Conservation (phyloP, 306 rosid genomes). For the Rubus parviflorus region DNA sequence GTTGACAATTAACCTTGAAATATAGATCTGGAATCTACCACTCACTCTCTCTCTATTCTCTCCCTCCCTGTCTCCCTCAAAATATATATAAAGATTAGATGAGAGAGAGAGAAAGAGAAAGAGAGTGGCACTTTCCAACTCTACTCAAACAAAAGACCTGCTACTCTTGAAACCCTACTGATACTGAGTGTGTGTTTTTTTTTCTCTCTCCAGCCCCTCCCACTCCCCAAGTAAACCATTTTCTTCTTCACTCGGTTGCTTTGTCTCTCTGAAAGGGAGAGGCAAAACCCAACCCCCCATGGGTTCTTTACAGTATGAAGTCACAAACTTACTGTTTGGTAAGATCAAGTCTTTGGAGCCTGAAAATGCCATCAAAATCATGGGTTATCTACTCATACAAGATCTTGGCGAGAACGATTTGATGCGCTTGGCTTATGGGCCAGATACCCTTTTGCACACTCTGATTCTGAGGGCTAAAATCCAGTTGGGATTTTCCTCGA, state of each 20-base stretch:
- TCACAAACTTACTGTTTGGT: constrained; percentile 51
- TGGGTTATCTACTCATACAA: constrained; percentile 69
- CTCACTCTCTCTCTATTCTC: background rate
- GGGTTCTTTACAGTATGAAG: constrained; percentile 59
- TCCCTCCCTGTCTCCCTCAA: constrained; percentile 23
- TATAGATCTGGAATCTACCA: constrained; percentile 62
- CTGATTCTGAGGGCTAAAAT: constrained; percentile 50
- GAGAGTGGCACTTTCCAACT: constrained; percentile 15
- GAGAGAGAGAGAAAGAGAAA: constrained; percentile 54
- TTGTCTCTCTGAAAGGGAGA: background rate
- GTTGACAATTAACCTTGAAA: constrained; percentile 34
- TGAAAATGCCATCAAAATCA: constrained; percentile 74
- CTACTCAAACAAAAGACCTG: constrained; percentile 11
- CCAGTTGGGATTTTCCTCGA: constrained; percentile 49
- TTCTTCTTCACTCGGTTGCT: background rate
- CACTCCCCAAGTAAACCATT: too few species aligned
- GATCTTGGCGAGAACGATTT: constrained; percentile 59
- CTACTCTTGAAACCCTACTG: constrained; percentile 18
- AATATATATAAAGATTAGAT: constrained; percentile 40
- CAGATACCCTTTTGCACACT: constrained; percentile 51
- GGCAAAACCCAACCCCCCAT: constrained; percentile 23
- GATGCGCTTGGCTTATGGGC: constrained; percentile 50
- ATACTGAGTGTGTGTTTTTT: too few species aligned
- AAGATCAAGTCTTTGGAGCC: constrained; percentile 68
- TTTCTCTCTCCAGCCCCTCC: too few species aligned